Percentiles rank a stretch among this genome's conserved stretches.
These are phyloP conservation scores for Populus trichocarpa DNA, from an alignment of 441 rosid species.

Conservation along the genomic window DNA sequence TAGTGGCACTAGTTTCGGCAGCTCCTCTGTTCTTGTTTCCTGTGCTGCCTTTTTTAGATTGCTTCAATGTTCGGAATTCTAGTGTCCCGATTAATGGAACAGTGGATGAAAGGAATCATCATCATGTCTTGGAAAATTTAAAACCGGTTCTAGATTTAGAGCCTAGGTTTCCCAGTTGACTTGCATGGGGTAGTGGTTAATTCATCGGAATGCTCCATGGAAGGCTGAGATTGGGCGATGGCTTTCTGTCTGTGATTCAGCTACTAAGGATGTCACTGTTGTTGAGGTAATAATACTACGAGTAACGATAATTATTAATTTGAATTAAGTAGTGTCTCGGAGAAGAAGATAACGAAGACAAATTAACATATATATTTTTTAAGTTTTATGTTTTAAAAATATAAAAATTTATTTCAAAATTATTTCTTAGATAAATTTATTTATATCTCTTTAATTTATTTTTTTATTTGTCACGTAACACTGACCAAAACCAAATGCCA, in stretches of 20 bases:
- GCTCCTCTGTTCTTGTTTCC: constrained; percentile 74
- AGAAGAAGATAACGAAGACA: too few species aligned
- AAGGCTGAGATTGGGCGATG: constrained; percentile 78
- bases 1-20: constrained; percentile 52
- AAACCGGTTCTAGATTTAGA: constrained; percentile 39
- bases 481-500: too few species aligned
- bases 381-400: too few species aligned
- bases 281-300: constrained; percentile 46
- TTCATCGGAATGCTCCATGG: constrained; percentile 78
- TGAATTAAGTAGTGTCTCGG: not conserved
- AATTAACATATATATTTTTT: not conserved
- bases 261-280: constrained; percentile 45
- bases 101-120: constrained; percentile 20
- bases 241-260: constrained; percentile 83
- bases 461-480: too few species aligned
- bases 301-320: not conserved
- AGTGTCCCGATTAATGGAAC: constrained; percentile 44
- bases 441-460: too few species aligned
- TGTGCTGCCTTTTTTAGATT: constrained; percentile 61
- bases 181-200: constrained; percentile 52
- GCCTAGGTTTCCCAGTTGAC: constrained; percentile 66
- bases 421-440: too few species aligned
- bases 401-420: too few species aligned
- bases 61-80: constrained; percentile 37
- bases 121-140: constrained; percentile 19